Percentiles rank a stretch among this genome's conserved stretches.
These are phyloP conservation scores for Picea mariana DNA, from an alignment of 83 land plant species.

Conservation along the genomic window DNA sequence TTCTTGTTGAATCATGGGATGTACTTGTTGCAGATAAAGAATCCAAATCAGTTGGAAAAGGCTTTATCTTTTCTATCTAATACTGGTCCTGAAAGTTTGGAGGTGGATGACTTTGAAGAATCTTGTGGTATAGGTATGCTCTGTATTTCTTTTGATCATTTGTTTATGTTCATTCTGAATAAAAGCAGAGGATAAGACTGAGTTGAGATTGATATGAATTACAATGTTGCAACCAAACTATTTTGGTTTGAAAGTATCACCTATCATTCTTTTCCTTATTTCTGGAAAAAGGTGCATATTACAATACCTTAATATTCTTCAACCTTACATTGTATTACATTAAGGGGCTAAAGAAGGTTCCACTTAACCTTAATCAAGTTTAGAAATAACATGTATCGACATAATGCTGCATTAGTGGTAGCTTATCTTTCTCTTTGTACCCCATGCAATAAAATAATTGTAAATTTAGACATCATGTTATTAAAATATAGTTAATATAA, in stretches of 20 bases:
- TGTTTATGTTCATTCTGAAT: neutral
- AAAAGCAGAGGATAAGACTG: neutral
- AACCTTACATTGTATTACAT: too few species aligned
- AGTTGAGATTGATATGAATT: neutral
- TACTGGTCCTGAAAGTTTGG: conserved; percentile 58
- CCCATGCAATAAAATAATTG: too few species aligned
- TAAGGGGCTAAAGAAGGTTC: too few species aligned
- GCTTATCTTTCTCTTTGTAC: neutral
- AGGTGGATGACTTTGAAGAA: conserved; percentile 68
- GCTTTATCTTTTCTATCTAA: conserved; percentile 65
- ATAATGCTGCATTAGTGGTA: neutral
- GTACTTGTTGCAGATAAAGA: conserved; percentile 73
- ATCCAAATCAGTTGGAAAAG: conserved; percentile 81
- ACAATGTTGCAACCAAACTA: neutral
- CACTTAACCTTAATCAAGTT: neutral
- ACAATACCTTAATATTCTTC: too few species aligned
- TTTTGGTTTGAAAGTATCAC: neutral
- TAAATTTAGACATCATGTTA: too few species aligned
- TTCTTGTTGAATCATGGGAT: neutral
- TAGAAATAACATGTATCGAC: neutral
- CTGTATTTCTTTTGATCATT: neutral
- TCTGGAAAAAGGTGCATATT: too few species aligned
- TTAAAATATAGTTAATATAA: too few species aligned
- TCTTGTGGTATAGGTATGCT: conserved; percentile 93
- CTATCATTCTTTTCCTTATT: neutral